Conservation (phyloP, 176 grass and related monocot species). For the Oryza officinalis region DNA sequence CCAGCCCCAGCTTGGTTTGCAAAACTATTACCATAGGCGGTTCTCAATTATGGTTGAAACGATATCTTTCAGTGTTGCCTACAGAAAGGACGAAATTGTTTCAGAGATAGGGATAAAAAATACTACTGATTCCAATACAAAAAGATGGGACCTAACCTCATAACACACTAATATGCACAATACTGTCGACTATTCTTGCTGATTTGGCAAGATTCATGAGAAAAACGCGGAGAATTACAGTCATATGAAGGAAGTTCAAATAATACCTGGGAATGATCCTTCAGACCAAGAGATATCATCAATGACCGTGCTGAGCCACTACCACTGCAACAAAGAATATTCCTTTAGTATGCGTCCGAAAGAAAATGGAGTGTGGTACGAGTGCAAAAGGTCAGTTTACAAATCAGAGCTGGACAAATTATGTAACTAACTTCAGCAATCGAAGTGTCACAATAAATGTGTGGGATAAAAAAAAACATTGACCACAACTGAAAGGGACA, state of each 20-base stretch:
- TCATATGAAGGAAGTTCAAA: constrained; percentile 1
- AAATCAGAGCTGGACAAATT: neutral
- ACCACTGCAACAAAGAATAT: constrained; percentile 46
- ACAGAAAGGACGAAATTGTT: too few species aligned
- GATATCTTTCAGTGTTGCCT: too few species aligned
- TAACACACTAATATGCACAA: neutral
- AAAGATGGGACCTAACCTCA: neutral
- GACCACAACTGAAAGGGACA: neutral
- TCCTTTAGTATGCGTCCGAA: neutral
- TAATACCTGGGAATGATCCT: constrained; percentile 86
- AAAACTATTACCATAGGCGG: too few species aligned
- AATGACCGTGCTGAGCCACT: constrained; percentile 63
- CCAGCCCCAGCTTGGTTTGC: too few species aligned
- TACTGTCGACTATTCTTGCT: neutral
- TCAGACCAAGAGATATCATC: constrained; percentile 91
- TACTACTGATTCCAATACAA: neutral
- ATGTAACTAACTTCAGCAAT: neutral
- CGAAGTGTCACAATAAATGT: neutral
- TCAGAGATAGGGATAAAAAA: too few species aligned
- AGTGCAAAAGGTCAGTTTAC: neutral
- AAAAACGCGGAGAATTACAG: neutral
- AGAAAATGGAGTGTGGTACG: neutral
- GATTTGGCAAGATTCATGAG: neutral
- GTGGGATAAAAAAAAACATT: neutral
- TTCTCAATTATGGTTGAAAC: too few species aligned